Conservation (phyloP, 1,139 yeast genomes). For the Suhomyces chickasaworum region DNA sequence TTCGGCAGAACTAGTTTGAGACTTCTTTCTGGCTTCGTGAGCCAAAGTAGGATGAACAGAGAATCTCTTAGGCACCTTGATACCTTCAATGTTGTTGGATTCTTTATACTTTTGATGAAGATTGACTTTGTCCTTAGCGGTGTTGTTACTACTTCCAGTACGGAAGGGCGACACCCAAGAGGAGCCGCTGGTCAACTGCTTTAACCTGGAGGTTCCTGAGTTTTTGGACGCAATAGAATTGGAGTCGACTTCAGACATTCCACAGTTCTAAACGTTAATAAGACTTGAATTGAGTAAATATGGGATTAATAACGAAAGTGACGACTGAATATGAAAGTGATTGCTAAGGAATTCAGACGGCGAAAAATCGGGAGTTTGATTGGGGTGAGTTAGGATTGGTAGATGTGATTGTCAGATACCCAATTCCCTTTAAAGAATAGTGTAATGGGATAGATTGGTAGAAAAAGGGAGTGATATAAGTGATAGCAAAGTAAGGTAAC, state of each 20-base stretch:
- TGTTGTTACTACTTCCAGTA: conserved; percentile 20
- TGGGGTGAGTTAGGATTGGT: not conserved
- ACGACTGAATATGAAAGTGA: not conserved
- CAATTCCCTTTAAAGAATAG: not conserved
- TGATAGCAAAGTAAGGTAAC: not conserved
- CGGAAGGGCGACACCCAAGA: conserved; percentile 60
- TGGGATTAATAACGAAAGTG: not conserved
- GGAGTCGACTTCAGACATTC: conserved; percentile 27
- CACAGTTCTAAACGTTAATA: not conserved
- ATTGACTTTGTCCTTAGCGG: conserved; percentile 27
- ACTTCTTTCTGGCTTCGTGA: conserved; percentile 29
- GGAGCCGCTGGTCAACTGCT: conserved; percentile 40
- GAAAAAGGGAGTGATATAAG: conserved; percentile 1
- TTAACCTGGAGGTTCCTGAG: conserved; percentile 26
- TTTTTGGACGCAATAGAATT: conserved; percentile 12
- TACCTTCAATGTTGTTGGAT: conserved; percentile 35
- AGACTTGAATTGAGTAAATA: not conserved
- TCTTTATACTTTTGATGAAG: conserved; percentile 38
- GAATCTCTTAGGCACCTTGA: conserved; percentile 47
- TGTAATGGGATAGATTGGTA: not conserved
- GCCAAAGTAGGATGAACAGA: conserved; percentile 45
- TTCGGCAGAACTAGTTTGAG: not conserved
- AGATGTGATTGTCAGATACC: not conserved
- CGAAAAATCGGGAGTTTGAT: not conserved
- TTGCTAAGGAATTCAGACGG: not conserved